Conservation (phyloP, 148 eudicot species). For the Nyssa sinensis region DNA sequence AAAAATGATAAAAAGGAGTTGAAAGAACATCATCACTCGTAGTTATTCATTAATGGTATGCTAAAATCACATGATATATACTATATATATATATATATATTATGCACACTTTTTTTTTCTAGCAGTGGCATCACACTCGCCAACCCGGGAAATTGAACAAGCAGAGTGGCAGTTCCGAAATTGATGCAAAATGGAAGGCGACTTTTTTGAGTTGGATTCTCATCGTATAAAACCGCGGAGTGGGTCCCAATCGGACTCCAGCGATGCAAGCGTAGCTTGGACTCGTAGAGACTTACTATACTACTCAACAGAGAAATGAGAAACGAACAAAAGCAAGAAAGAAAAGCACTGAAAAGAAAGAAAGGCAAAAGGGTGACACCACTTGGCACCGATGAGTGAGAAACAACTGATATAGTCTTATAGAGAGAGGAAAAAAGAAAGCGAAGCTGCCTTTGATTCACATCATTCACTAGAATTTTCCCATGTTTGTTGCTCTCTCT, state of each 20-base stretch:
- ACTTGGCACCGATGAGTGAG: not conserved
- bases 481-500: slow-evolving; percentile 5
- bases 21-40: too few relatives aligned
- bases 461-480: slow-evolving; percentile 4
- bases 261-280: slow-evolving; percentile 16
- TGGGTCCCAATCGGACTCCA: not conserved
- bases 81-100: too few relatives aligned
- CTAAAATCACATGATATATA: too few relatives aligned
- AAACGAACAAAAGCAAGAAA: not conserved
- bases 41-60: too few relatives aligned
- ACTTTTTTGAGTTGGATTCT: not conserved
- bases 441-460: not conserved
- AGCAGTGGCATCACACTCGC: too few relatives aligned
- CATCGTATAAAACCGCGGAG: not conserved
- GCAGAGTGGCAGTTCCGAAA: slow-evolving; percentile 17
- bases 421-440: not conserved
- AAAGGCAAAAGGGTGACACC: not conserved
- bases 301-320: not conserved
- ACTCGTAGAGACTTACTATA: not conserved
- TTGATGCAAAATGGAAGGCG: not conserved
- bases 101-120: too few relatives aligned
- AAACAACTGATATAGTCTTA: not conserved
- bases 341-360: not conserved
- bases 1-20: too few relatives aligned
- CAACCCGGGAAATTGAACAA: too few relatives aligned